These are phyloP conservation scores for Globisporangium sylvaticum DNA, from an alignment of 352 stramenopile genomes.

Conservation along the genomic window DNA sequence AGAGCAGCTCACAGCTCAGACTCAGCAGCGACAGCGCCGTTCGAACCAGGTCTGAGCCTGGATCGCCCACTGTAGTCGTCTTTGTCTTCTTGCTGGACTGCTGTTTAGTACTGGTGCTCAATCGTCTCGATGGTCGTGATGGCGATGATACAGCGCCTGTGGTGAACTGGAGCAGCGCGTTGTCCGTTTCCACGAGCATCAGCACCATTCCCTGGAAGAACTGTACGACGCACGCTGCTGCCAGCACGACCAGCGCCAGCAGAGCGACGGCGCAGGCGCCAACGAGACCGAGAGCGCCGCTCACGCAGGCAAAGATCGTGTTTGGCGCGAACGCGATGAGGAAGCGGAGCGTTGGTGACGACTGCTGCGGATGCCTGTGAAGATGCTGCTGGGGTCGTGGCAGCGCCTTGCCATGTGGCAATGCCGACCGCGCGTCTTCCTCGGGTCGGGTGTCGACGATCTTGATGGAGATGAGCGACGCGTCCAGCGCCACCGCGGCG, in stretches of 20 bases:
- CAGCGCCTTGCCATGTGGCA: no score
- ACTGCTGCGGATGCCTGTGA: neutral
- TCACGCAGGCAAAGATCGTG: slow-evolving; percentile 9
- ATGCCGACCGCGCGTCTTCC: neutral
- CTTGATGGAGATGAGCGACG: slow-evolving; percentile 8
- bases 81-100: neutral
- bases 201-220: slow-evolving; percentile 6
- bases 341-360: neutral
- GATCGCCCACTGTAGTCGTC: neutral
- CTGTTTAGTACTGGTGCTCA: neutral
- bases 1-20: slow-evolving; percentile 13
- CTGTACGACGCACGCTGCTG: slow-evolving; percentile 15
- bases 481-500: neutral
- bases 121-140: neutral
- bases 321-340: slow-evolving; percentile 7
- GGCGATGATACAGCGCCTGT: neutral
- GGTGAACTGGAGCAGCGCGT: slow-evolving; percentile 5
- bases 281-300: slow-evolving; percentile 13
- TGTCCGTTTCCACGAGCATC: slow-evolving; percentile 4
- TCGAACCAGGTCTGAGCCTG: neutral
- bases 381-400: neutral
- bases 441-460: slow-evolving; percentile 3
- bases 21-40: slow-evolving; percentile 1
- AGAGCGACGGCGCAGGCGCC: slow-evolving; percentile 15
- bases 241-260: slow-evolving; percentile 24